Percentiles rank a stretch among this genome's conserved stretches.
Conservation (phyloP, 1,284 basidiomycete genomes). For the Rhodotorula sp. region DNA sequence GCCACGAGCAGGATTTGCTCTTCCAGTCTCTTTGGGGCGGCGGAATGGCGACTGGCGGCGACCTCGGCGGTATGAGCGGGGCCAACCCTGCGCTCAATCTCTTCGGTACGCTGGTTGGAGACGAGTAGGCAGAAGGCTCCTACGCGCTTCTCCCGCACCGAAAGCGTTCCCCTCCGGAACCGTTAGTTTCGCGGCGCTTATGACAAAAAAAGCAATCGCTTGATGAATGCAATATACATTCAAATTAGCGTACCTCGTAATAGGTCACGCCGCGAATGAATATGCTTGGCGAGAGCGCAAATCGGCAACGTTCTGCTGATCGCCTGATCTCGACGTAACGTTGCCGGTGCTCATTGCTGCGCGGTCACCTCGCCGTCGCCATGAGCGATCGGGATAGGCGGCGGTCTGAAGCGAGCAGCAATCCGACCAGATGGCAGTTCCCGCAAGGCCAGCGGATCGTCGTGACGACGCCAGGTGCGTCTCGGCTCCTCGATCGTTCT, state of each 20-base stretch:
- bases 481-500: constrained; percentile 3
- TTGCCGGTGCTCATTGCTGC: too few relatives aligned
- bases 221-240: too few relatives aligned
- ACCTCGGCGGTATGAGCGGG: constrained; percentile 3
- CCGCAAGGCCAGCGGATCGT: constrained; percentile 14
- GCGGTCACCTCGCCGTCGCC: background rate
- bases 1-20: constrained; percentile 38
- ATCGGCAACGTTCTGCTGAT: too few relatives aligned
- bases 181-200: too few relatives aligned
- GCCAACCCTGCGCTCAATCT: constrained; percentile 28
- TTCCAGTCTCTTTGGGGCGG: constrained; percentile 36
- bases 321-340: too few relatives aligned
- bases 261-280: too few relatives aligned
- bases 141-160: too few relatives aligned
- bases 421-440: background rate
- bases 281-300: too few relatives aligned
- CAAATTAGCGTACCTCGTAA: too few relatives aligned
- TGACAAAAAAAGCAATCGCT: too few relatives aligned
- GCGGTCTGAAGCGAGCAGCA: background rate
- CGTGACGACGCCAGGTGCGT: constrained; percentile 20
- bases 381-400: background rate
- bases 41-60: constrained; percentile 14
- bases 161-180: too few relatives aligned
- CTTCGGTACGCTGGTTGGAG: constrained; percentile 34
- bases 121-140: constrained; percentile 9